Conservation (phyloP, 176 grass and related monocot genomes). For the Dactylis glomerata region DNA sequence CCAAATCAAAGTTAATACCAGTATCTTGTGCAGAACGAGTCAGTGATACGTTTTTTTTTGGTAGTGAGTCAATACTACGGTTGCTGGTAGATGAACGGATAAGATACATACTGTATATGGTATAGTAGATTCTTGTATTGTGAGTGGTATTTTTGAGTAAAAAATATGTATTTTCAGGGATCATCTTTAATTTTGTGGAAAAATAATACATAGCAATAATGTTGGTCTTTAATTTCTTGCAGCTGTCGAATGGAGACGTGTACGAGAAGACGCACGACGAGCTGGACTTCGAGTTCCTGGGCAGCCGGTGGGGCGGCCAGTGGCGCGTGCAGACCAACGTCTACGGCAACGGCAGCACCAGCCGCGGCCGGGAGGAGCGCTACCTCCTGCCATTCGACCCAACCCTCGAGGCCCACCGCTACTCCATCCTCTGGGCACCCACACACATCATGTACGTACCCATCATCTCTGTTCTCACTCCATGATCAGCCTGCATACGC, state of each 20-base stretch:
- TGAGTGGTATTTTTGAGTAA: too few relatives aligned
- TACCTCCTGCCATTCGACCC: conserved; percentile 92
- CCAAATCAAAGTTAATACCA: neutral
- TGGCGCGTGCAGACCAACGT: conserved; percentile 93
- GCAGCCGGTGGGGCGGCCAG: conserved; percentile 68
- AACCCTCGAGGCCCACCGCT: conserved; percentile 54
- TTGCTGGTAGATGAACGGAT: too few relatives aligned
- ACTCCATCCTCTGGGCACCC: conserved; percentile 67
- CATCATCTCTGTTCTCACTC: neutral
- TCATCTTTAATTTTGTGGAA: neutral
- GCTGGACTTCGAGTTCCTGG: conserved; percentile 92
- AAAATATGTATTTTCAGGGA: too few relatives aligned
- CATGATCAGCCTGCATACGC: too few relatives aligned
- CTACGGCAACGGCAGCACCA: conserved; percentile 88
- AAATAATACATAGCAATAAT: neutral
- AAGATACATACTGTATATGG: too few relatives aligned
- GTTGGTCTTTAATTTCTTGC: neutral
- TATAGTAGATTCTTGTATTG: too few relatives aligned
- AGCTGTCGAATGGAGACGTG: conserved; percentile 84
- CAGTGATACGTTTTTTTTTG: neutral
- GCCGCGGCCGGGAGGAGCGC: conserved; percentile 74
- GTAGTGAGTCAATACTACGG: too few relatives aligned
- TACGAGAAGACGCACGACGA: conserved; percentile 90
- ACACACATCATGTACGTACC: conserved; percentile 60
- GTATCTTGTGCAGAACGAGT: neutral